Evolutionary conservation across 306 rosid genomes (phyloP).

Genomic region (Rosa rugosa): DNA sequence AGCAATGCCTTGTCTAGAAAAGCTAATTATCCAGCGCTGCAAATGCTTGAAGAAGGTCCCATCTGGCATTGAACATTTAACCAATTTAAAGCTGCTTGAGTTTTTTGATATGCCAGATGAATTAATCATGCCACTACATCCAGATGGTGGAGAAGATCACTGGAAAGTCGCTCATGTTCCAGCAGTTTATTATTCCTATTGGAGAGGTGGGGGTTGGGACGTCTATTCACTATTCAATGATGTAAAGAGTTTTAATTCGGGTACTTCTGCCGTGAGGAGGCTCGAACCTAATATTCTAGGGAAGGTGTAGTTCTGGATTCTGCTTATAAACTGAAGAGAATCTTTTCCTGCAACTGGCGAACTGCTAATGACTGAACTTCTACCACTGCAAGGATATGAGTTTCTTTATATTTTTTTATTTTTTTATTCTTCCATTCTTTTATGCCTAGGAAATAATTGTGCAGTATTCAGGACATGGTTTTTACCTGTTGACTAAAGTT

Average conservation of each 20-base stretch:
- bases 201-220: conserved; percentile 29
- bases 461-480: background rate
- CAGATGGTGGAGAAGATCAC: conserved; percentile 22
- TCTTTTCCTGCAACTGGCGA: background rate
- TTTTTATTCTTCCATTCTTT: background rate
- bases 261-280: conserved; percentile 5
- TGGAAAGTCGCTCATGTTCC: conserved; percentile 22
- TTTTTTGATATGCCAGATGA: conserved; percentile 30
- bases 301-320: conserved; percentile 10
- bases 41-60: conserved; percentile 11
- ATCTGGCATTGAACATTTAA: conserved; percentile 19
- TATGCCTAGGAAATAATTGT: background rate
- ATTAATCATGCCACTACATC: conserved; percentile 18
- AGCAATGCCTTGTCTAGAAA: conserved; percentile 29
- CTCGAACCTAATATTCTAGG: conserved; percentile 16
- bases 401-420: background rate
- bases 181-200: conserved; percentile 22
- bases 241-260: conserved; percentile 1
- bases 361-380: background rate
- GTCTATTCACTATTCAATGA: conserved; percentile 23
- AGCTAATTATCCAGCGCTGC: conserved; percentile 26
- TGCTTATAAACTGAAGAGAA: background rate
- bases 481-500: background rate
- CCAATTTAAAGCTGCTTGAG: conserved; percentile 7
- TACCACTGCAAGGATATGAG: background rate